Evolutionary conservation across 441 rosid genomes (phyloP).

Genomic region (Raphanus hybrid): DNA sequence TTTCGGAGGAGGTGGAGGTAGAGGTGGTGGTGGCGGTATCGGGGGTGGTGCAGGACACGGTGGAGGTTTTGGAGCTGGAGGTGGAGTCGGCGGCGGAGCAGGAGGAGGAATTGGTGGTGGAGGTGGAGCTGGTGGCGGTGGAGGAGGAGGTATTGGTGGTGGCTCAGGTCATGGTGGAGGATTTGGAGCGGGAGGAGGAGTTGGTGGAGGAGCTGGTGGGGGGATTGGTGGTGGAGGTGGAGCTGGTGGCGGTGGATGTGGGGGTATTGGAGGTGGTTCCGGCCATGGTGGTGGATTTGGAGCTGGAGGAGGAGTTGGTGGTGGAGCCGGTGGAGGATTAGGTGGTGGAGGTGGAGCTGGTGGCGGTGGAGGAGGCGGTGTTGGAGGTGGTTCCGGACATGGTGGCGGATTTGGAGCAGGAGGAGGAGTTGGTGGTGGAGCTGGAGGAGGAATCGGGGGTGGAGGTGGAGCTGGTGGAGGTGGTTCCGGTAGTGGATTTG

Average conservation of each 20-base stretch:
- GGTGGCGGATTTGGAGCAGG: constrained; percentile 49
- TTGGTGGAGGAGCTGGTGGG: constrained; percentile 27
- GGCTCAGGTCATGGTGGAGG: constrained; percentile 28
- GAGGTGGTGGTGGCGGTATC: constrained; percentile 39
- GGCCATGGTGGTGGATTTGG: constrained; percentile 51
- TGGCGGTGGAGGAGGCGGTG: constrained; percentile 47
- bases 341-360: constrained; percentile 49
- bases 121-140: constrained; percentile 46
- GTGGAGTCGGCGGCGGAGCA: constrained; percentile 40
- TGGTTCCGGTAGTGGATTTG: constrained; percentile 56
- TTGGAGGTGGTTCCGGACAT: constrained; percentile 43
- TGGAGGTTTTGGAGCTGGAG: constrained; percentile 50
- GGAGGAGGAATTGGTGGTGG: constrained; percentile 48
- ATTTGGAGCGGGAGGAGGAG: constrained; percentile 25
- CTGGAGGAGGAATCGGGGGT: constrained; percentile 45
- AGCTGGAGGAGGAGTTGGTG: constrained; percentile 50
- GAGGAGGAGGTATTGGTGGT: constrained; percentile 34
- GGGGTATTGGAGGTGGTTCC: constrained; percentile 44
- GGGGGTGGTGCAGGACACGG: constrained; percentile 54
- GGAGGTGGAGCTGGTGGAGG: constrained; percentile 59
- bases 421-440: constrained; percentile 45
- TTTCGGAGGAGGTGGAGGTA: constrained; percentile 45
- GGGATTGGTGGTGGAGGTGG: constrained; percentile 38
- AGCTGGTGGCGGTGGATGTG: constrained; percentile 48
- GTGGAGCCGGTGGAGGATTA: constrained; percentile 39